Evolutionary conservation across 441 rosid genomes (phyloP).

Genomic region (Francoa sonchifolia): DNA sequence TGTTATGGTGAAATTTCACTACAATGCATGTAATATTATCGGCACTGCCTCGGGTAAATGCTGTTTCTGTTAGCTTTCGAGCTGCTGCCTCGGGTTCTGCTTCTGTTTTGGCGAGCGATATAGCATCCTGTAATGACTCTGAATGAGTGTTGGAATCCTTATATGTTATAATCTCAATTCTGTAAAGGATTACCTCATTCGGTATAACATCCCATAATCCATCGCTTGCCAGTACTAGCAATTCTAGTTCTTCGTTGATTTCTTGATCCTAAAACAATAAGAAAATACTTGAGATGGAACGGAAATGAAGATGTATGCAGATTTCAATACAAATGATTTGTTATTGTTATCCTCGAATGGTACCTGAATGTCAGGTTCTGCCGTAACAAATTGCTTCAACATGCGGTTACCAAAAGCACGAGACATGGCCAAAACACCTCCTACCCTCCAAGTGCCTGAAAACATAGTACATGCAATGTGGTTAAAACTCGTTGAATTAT

Average conservation of each 20-base stretch:
- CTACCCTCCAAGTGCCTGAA: constrained; percentile 99
- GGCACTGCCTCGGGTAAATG: constrained; percentile 80
- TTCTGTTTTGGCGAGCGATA: constrained; percentile 52
- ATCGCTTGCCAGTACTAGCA: constrained; percentile 91
- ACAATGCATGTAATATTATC: constrained; percentile 96
- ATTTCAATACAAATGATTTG: too few relatives aligned
- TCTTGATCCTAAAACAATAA: constrained; percentile 74
- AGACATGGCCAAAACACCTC: constrained; percentile 96
- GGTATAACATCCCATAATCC: constrained; percentile 97
- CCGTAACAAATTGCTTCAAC: constrained; percentile 94
- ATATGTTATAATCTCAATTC: too few relatives aligned
- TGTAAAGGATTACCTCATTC: constrained; percentile 32
- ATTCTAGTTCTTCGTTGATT: constrained; percentile 58
- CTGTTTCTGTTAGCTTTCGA: constrained; percentile 69
- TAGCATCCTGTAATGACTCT: constrained; percentile 96
- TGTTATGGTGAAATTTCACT: constrained; percentile 56
- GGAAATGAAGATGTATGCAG: too few relatives aligned
- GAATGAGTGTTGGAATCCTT: too few relatives aligned
- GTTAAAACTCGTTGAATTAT: too few relatives aligned
- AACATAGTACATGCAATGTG: too few relatives aligned
- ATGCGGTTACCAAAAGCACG: constrained; percentile 97
- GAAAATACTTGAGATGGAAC: too few relatives aligned
- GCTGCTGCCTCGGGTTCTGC: constrained; percentile 80
- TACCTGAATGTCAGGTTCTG: constrained; percentile 99
- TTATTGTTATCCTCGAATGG: constrained; percentile 1